These are phyloP conservation scores for Borovskyia barvae DNA, from an alignment of 208 protist species.

Conservation along the genomic window DNA sequence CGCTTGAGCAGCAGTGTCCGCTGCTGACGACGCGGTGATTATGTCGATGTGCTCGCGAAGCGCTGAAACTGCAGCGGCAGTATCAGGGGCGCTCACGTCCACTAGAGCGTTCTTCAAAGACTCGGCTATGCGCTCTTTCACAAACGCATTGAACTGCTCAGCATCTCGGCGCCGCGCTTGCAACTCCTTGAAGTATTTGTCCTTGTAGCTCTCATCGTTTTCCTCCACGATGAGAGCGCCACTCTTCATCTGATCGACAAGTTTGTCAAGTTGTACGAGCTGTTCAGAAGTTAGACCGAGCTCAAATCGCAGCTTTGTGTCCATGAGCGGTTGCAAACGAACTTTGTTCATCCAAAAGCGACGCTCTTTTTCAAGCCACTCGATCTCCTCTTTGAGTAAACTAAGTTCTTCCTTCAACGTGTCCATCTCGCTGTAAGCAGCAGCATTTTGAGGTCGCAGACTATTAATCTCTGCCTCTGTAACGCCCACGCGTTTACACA, in stretches of 20 bases:
- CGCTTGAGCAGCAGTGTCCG: constrained; percentile 19
- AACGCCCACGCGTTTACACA: constrained; percentile 76
- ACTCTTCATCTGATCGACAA: constrained; percentile 85
- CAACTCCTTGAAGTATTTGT: constrained; percentile 75
- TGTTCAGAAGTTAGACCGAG: constrained; percentile 82
- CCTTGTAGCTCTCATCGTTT: constrained; percentile 63
- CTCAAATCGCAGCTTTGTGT: constrained; percentile 84
- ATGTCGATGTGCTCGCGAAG: constrained; percentile 72
- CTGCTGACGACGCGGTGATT: constrained; percentile 22
- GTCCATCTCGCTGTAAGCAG: constrained; percentile 77
- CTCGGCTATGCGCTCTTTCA: constrained; percentile 70
- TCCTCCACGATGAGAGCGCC: constrained; percentile 63
- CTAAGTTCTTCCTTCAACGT: constrained; percentile 73
- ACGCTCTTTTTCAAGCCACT: constrained; percentile 86
- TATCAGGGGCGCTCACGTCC: constrained; percentile 30
- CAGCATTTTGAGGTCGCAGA: constrained; percentile 54
- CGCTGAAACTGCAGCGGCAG: constrained; percentile 41
- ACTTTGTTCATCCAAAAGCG: constrained; percentile 91
- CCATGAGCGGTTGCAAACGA: constrained; percentile 83
- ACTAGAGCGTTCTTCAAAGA: constrained; percentile 55
- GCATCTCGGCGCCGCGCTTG: constrained; percentile 62
- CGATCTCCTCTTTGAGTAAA: constrained; percentile 82
- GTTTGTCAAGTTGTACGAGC: constrained; percentile 72
- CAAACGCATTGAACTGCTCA: constrained; percentile 75
- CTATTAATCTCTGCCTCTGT: constrained; percentile 88